These are phyloP conservation scores for Septoria linicola DNA, from an alignment of 2,329 filamentous ascomycete genomes.

Conservation along the genomic window DNA sequence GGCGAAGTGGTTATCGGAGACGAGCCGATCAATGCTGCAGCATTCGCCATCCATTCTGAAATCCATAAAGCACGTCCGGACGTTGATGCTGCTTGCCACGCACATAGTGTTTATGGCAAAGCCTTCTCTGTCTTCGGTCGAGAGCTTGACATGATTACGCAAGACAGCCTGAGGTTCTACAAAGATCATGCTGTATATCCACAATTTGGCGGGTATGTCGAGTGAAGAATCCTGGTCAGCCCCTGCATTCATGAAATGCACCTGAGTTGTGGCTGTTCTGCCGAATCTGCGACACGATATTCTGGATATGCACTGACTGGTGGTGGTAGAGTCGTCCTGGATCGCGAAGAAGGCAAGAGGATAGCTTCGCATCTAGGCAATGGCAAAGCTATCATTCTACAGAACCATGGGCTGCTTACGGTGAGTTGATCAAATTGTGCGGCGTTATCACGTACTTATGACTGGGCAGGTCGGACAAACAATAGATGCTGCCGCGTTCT, in stretches of 20 bases:
- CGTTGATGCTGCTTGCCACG: slow-evolving; percentile 43
- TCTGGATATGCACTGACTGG: too few species aligned
- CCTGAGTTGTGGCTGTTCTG: too few species aligned
- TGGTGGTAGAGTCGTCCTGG: slow-evolving; percentile 42
- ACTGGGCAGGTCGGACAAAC: slow-evolving; percentile 32
- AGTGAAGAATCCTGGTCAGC: too few species aligned
- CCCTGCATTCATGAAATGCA: too few species aligned
- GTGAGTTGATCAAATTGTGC: slow-evolving; percentile 25
- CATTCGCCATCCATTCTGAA: slow-evolving; percentile 48
- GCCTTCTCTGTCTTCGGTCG: slow-evolving; percentile 49
- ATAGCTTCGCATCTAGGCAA: slow-evolving; percentile 44
- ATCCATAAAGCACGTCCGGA: slow-evolving; percentile 46
- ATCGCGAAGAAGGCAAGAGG: slow-evolving; percentile 43
- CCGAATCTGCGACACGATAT: too few species aligned
- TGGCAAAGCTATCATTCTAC: slow-evolving; percentile 43
- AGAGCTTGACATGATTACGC: slow-evolving; percentile 49
- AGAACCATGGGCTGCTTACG: slow-evolving; percentile 50
- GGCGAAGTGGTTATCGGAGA: slow-evolving; percentile 45
- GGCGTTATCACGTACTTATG: slow-evolving; percentile 2
- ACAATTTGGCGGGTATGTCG: slow-evolving; percentile 42
- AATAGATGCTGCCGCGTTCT: slow-evolving; percentile 49
- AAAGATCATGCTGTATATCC: slow-evolving; percentile 45
- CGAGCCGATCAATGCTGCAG: slow-evolving; percentile 47
- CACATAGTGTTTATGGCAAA: slow-evolving; percentile 49
- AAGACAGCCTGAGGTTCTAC: slow-evolving; percentile 48